A percentile compares a stretch with the other conserved stretches of the same genome.
phyloP scores from a whole-genome alignment of 106 monocot species.

The Vanilla planifolia region DNA sequence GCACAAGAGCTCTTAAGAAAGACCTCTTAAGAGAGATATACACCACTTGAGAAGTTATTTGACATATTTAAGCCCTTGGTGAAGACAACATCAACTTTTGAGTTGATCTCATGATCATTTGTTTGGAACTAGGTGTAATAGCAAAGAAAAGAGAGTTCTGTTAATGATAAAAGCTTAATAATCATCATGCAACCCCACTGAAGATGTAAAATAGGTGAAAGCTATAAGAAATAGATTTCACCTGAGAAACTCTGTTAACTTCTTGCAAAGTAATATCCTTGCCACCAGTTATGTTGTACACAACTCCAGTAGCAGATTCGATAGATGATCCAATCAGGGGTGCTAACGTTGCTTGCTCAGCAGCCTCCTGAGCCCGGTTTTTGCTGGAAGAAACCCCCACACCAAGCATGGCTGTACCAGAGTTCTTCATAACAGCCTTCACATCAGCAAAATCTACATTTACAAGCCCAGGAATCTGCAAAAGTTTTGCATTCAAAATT shows the following conservation, averaged over 20 bases:
- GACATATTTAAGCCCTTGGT: too few relatives aligned
- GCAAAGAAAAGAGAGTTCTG: too few relatives aligned
- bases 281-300: slow-evolving; percentile 96
- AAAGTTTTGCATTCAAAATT: background rate
- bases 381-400: slow-evolving; percentile 95
- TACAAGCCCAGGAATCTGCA: slow-evolving; percentile 91
- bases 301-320: slow-evolving; percentile 87
- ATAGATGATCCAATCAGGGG: slow-evolving; percentile 94
- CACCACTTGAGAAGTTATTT: too few relatives aligned
- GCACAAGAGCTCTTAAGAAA: too few relatives aligned
- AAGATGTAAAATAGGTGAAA: too few relatives aligned
- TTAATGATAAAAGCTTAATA: too few relatives aligned
- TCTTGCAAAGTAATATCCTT: slow-evolving; percentile 97
- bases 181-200: too few relatives aligned
- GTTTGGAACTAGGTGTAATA: too few relatives aligned
- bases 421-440: slow-evolving; percentile 96
- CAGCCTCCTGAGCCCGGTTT: slow-evolving; percentile 95
- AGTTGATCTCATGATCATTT: too few relatives aligned
- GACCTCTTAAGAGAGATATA: too few relatives aligned
- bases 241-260: slow-evolving; percentile 98
- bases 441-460: slow-evolving; percentile 99
- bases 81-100: too few relatives aligned
- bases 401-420: slow-evolving; percentile 99
- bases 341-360: slow-evolving; percentile 92
- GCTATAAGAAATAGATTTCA: slow-evolving; percentile 12